Evolutionary conservation across 2,329 filamentous ascomycete genomes (phyloP), one percentile per base, ranked within the genome.

Genomic region (Tolypocladium endophyticum): DNA sequence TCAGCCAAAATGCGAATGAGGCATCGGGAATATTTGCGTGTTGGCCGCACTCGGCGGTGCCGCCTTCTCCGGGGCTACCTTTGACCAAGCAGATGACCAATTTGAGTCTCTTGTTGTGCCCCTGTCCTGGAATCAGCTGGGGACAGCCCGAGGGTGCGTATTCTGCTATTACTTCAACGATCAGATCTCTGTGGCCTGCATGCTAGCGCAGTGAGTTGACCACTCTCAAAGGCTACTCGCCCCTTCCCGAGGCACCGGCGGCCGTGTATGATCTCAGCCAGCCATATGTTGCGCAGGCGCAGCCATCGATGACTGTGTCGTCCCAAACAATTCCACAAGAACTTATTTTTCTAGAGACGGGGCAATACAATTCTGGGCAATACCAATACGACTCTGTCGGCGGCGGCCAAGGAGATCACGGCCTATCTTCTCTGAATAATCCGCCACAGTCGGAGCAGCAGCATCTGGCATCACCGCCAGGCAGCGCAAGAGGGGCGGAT

Each of bases 91-190:
- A 70, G 36, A 64, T 76, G 60, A 67, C 66, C 25, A 67, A 69
- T 58, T 58, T 72, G 55, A 65, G 64, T 20, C 56, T 66, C 33
- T 59, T 70, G 20, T 59, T 72, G 20, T 75, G 71, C 58, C 67
- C 70, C 28, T 70, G 67, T 57, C 75, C 74, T 61, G 66, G 67
- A n/a, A 63, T 65, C 57, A 61, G 64, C 30, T 61, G 66, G 55
- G 65, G 65, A 58, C 66, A 68, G 14, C 56, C 65, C n/a, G 68
- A 70, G 56, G 69, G 74, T 76, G 68, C 57, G 72, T 57, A n/a
- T 43, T 14, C 28, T 8, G n/a, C 41, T n/a, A 28, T 28, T 16
- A 4, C 16, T 55, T 11, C 4, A 3, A 25, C 12, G 18, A 14
- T 12, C 35, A 12, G 33, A 7, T n/a, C n/a, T 23, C n/a, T 41